Base-by-base conservation (phyloP, 78 protist genomes). In the Dictyostelium capitatum region DNA sequence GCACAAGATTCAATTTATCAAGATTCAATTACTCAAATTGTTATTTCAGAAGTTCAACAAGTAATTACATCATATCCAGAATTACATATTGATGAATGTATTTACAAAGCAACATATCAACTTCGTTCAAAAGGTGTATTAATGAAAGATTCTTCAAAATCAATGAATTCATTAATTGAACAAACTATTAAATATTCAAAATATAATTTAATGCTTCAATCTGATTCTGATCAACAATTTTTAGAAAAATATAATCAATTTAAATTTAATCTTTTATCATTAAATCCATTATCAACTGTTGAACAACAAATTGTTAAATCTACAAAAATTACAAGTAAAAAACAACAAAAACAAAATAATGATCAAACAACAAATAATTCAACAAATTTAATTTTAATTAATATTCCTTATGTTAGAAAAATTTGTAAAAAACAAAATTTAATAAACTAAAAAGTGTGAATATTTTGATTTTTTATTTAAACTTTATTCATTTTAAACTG, bases 31-130 rank as follows among this genome's bases (percentile, higher is more conserved):
- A 82, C 69, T 32, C 37, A 30, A 1, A 41, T 46, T 2, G 93
- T 87, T 0, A 17, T 79, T 41, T 25, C 12, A 32, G 84, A 70
- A 2, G 57, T 74, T 50, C 79, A 87, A 51, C 7, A 15, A 4
- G 54, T 64, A 17, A 48, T 30, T 15, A 9, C 43, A 10, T 1
- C 46, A n/a, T 47, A 57, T 30, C 75, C 80, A 43, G 41, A 12
- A 2, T 25, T 72, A 15, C 19, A 77, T 17, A 65, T 48, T 43
- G 93, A 87, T 32, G 93, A 87, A 37, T 57, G 70, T 11, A 87
- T 87, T 32, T 87, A 87, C 37, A 77, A 84, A 64, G 84, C 93
- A 20, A 59, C 93, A 0, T 87, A 77, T 77, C 9, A 47, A 17
- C 54, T 87, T 46, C 19, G 56, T n/a, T 20, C 56, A 15, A 47